phyloP scores from a whole-genome alignment of 768 basidiomycete genomes.

The Rhizopogon rudus region DNA sequence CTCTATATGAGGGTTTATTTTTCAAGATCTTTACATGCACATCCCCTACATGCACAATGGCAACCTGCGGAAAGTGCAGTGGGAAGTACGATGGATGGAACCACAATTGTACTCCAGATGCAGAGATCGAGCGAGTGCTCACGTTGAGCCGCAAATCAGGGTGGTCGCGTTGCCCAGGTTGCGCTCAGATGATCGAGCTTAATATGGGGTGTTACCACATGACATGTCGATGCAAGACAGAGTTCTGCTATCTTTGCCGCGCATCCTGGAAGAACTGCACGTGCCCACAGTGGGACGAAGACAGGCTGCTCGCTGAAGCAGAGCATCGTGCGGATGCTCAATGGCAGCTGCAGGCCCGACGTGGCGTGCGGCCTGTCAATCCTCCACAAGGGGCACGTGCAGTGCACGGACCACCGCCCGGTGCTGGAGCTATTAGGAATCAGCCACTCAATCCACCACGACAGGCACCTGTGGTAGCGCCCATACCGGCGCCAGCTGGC shows the following conservation, averaged over 20 bases:
- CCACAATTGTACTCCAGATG: constrained; percentile 22
- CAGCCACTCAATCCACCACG: neutral
- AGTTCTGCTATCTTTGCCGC: constrained; percentile 45
- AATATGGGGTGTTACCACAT: constrained; percentile 35
- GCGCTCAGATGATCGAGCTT: constrained; percentile 34
- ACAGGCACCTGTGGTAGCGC: neutral
- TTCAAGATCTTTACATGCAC: constrained; percentile 15
- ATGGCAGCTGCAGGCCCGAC: constrained; percentile 26
- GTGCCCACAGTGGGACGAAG: constrained; percentile 68
- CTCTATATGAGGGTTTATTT: constrained; percentile 24
- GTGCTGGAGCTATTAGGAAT: neutral
- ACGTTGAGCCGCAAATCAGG: constrained; percentile 20
- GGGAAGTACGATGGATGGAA: constrained; percentile 16
- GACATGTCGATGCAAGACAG: constrained; percentile 32
- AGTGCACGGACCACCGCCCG: neutral
- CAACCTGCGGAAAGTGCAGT: constrained; percentile 23
- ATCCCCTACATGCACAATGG: constrained; percentile 11
- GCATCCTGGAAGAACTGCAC: constrained; percentile 57
- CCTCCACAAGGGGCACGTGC: constrained; percentile 9
- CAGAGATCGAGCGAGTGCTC: constrained; percentile 20
- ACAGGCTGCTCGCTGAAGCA: constrained; percentile 31
- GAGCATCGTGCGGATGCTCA: constrained; percentile 36
- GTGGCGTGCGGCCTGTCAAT: constrained; percentile 27
- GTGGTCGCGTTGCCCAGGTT: constrained; percentile 37
- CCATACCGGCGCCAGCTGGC: neutral